A percentile compares a stretch with the other conserved stretches of the same genome.
These are phyloP conservation scores for Aspergillus ochraceoroseus DNA, from an alignment of 2,329 filamentous ascomycete genomes.

Conservation along the genomic window DNA sequence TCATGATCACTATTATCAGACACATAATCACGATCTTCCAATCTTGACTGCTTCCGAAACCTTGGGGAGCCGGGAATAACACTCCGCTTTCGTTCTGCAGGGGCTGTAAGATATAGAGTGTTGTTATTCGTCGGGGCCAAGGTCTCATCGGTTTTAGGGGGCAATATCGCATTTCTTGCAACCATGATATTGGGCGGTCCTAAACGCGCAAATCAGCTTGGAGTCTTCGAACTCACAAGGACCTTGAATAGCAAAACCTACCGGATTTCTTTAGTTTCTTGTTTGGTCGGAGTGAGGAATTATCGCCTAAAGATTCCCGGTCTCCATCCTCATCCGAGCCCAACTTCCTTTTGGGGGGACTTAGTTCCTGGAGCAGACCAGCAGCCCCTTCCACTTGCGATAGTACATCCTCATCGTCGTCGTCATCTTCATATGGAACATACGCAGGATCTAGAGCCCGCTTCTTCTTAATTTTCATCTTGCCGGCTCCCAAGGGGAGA, in stretches of 20 bases:
- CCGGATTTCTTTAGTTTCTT: background rate
- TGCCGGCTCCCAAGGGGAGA: background rate
- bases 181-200: too few relatives aligned
- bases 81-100: too few relatives aligned
- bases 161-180: too few relatives aligned
- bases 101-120: too few relatives aligned
- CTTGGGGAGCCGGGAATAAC: too few relatives aligned
- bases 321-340: background rate
- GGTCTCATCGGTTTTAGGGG: too few relatives aligned
- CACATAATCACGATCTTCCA: conserved; percentile 3
- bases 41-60: background rate
- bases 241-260: too few relatives aligned
- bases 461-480: conserved; percentile 4
- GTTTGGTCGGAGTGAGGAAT: background rate
- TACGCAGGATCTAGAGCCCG: conserved; percentile 5
- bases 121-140: too few relatives aligned
- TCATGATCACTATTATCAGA: conserved; percentile 13
- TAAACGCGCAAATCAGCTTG: too few relatives aligned
- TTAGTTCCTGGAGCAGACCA: background rate
- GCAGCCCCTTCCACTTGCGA: background rate
- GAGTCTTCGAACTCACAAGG: too few relatives aligned
- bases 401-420: background rate
- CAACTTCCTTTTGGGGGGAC: conserved; percentile 4
- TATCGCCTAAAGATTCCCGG: background rate
- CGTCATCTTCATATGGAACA: conserved; percentile 1